Evolutionary conservation across 345 rosid species (phyloP), one percentile per base, ranked within the genome.

Genomic region (Noccaea caerulescens): DNA sequence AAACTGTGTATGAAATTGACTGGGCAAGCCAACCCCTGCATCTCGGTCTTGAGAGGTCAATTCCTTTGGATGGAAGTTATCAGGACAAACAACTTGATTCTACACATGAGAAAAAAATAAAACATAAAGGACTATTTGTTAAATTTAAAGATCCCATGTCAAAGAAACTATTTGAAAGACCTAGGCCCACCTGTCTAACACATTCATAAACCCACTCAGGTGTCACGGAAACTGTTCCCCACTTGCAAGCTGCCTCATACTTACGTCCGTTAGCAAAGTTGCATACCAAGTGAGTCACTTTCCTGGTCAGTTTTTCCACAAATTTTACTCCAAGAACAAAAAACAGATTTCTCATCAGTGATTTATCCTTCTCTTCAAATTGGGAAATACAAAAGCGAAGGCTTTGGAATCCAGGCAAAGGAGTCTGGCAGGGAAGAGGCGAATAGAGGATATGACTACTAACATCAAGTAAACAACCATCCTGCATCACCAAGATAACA

Each of bases 201-300:
- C 99, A 91, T 75, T 91, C 96, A 79, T 78, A 88, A 54, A 91
- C 73, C 99, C 99, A 94, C 42, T 89, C 96, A 46, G 83, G 66
- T 55, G 95, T 85, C 60, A 88, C 80, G 18, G 86, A 75, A 52
- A 59, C 62, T 83, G 82, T 83, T 59, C 93, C 90, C 89, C 93
- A 88, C 77, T 77, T 83, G 80, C 85, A 79, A 61, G 97, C 93
- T 65, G 83, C 87, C 57, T 91, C 89, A 71, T 87, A 89, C 77
- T 91, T 91, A 10, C 76, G 84, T 63, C 99, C 99, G 71, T 58
- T 61, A 12, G 83, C 72, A 77, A 80, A 89, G 76, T 88, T 89
- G 79, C 97, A 94, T 44, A 94, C 49, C 62, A 94, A 84, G 82
- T 91, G 97, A 60, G 97, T 91, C 75, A 85, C 96, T 77, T 76